Evolutionary conservation across 2,329 filamentous ascomycete species (phyloP).

Genomic region (Coniella vitis): DNA sequence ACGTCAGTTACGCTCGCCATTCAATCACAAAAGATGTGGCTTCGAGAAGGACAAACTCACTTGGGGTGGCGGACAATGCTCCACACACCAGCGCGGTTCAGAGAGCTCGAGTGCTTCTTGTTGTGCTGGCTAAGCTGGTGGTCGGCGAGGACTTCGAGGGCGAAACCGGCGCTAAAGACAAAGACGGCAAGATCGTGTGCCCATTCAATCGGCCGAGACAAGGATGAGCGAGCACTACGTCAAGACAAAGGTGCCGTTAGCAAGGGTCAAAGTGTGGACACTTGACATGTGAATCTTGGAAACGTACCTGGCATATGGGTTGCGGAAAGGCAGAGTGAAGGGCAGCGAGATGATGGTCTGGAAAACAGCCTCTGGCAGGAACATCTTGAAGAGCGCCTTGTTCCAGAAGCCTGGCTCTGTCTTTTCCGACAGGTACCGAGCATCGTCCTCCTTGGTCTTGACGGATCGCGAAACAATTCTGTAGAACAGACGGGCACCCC

Average conservation of each 20-base stretch:
- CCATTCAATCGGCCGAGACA: constrained; percentile 11
- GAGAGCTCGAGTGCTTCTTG: constrained; percentile 29
- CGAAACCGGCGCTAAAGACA: constrained; percentile 49
- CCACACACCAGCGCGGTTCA: constrained; percentile 53
- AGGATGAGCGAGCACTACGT: constrained; percentile 11
- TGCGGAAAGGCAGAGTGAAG: constrained; percentile 49
- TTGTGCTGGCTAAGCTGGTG: constrained; percentile 47
- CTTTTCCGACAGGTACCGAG: constrained; percentile 47
- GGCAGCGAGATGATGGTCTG: constrained; percentile 51
- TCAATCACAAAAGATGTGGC: not conserved
- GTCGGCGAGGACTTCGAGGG: constrained; percentile 50
- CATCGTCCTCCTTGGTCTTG: constrained; percentile 46
- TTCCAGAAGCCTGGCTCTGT: constrained; percentile 48
- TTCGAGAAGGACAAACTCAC: constrained; percentile 29
- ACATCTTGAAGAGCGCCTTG: constrained; percentile 44
- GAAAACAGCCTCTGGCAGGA: constrained; percentile 50
- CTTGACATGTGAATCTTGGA: too few species aligned
- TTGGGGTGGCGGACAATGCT: constrained; percentile 56
- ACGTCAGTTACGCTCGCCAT: not conserved
- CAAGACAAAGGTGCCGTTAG: too few species aligned
- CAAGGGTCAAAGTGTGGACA: too few species aligned
- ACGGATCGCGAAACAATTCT: constrained; percentile 43
- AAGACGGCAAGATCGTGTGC: constrained; percentile 40
- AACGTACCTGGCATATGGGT: constrained; percentile 29
- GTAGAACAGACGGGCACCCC: constrained; percentile 51